A percentile compares a stretch with the other conserved stretches of the same genome.
These are phyloP conservation scores for Candida hungchunana DNA, from an alignment of 805 yeast species.

Conservation along the genomic window DNA sequence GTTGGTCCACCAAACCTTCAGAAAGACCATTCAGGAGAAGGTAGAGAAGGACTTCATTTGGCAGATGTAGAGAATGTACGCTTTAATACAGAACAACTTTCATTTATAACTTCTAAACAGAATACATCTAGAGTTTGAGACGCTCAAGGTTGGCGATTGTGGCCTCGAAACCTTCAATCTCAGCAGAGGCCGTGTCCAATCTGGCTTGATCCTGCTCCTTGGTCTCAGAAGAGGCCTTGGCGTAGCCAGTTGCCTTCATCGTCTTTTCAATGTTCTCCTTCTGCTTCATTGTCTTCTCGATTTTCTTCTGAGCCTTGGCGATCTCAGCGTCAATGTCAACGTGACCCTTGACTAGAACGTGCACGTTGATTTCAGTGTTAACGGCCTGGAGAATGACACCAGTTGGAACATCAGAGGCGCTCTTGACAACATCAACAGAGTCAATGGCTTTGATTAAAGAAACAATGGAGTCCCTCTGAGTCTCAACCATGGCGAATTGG, in stretches of 20 bases:
- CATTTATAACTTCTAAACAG: constrained; percentile 1
- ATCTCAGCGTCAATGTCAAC: constrained; percentile 92
- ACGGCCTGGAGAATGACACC: constrained; percentile 89
- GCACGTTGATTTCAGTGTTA: constrained; percentile 77
- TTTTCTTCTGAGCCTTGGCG: constrained; percentile 72
- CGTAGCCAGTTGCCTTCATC: constrained; percentile 68
- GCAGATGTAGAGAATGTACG: constrained; percentile 31
- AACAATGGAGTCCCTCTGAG: constrained; percentile 82
- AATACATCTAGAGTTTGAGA: constrained; percentile 58
- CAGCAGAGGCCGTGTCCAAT: constrained; percentile 72
- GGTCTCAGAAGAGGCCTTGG: constrained; percentile 80
- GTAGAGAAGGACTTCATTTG: constrained; percentile 56
- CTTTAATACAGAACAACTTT: too few relatives aligned
- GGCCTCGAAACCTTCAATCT: constrained; percentile 82
- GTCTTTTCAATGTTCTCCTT: constrained; percentile 65
- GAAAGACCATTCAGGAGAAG: constrained; percentile 44
- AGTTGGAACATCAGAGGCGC: constrained; percentile 60
- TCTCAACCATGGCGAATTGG: constrained; percentile 47
- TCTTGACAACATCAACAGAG: constrained; percentile 58
- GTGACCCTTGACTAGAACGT: constrained; percentile 89
- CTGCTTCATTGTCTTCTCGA: constrained; percentile 58
- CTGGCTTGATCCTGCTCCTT: constrained; percentile 69
- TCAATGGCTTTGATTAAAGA: constrained; percentile 90
- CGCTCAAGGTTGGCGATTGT: constrained; percentile 82
- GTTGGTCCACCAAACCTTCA: constrained; percentile 42